Conservation (phyloP, 2,329 filamentous ascomycete species). For the Neofusicoccum sp. region DNA sequence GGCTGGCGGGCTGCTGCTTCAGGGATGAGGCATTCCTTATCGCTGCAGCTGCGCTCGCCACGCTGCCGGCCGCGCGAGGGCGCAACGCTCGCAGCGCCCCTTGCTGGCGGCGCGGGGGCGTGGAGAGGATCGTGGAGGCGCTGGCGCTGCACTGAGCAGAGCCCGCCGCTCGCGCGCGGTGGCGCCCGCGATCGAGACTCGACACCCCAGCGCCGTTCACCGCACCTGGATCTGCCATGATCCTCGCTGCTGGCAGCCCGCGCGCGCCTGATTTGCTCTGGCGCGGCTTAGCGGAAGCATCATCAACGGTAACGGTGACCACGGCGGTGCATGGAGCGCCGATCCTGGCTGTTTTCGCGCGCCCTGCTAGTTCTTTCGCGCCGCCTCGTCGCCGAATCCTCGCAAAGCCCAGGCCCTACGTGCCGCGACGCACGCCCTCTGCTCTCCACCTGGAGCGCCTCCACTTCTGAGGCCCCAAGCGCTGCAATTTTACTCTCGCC, state of each 20-base stretch:
- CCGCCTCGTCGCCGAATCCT: constrained; percentile 14
- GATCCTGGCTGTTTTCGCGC: constrained; percentile 17
- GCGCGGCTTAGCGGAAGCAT: constrained; percentile 14
- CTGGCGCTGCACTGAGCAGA: constrained; percentile 4
- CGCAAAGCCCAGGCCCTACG: constrained; percentile 17
- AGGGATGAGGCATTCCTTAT: constrained; percentile 14
- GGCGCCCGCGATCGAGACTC: constrained; percentile 14
- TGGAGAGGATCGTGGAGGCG: constrained; percentile 7
- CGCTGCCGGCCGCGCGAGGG: not conserved
- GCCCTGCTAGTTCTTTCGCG: constrained; percentile 12
- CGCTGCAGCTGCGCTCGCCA: constrained; percentile 13
- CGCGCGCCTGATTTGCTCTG: constrained; percentile 15
- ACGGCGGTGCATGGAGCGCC: constrained; percentile 11
- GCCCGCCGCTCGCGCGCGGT: constrained; percentile 12
- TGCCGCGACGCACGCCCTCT: constrained; percentile 14
- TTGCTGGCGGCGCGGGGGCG: constrained; percentile 3
- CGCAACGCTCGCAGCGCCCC: constrained; percentile 7
- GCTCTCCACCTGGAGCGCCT: constrained; percentile 14
- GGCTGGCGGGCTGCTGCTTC: constrained; percentile 5
- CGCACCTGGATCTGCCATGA: constrained; percentile 17
- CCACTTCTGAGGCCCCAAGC: constrained; percentile 3
- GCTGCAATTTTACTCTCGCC: constrained; percentile 14
- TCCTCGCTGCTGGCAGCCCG: constrained; percentile 12
- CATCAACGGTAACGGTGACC: constrained; percentile 15
- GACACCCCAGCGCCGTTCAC: constrained; percentile 7